A percentile compares a stretch with the other conserved stretches of the same genome.
phyloP scores from a whole-genome alignment of 371 early-diverging fungal species.

The Nematocida ironsii region DNA sequence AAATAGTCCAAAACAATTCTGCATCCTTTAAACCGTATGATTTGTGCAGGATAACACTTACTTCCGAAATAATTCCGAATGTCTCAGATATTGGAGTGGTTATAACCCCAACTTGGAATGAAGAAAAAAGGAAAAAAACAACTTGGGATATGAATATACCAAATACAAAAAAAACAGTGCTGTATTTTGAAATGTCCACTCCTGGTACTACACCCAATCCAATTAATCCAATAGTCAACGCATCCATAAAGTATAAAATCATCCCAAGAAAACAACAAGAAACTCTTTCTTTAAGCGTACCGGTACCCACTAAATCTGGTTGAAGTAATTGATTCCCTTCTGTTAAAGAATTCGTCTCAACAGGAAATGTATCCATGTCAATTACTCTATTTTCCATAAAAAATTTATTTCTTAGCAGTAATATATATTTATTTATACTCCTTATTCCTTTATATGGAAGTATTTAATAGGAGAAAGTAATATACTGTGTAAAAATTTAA shows the following conservation, averaged over 20 bases:
- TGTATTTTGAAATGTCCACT: constrained; percentile 21
- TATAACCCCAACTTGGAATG: constrained; percentile 40
- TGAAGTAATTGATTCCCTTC: not conserved
- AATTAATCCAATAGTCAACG: constrained; percentile 29
- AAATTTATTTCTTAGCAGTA: not conserved
- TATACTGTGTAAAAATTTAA: too few relatives aligned
- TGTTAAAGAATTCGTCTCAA: not conserved
- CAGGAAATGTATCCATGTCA: not conserved
- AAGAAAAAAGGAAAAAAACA: constrained; percentile 42
- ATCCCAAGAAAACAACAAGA: constrained; percentile 15
- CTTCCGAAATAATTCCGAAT: constrained; percentile 1
- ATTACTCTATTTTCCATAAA: not conserved
- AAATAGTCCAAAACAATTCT: constrained; percentile 17
- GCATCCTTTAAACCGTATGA: not conserved
- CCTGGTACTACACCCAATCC: constrained; percentile 1
- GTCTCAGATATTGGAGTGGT: constrained; percentile 49
- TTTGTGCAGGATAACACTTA: not conserved
- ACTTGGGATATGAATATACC: constrained; percentile 9
- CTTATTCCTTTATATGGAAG: too few relatives aligned
- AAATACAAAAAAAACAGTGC: constrained; percentile 35
- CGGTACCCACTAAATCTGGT: not conserved
- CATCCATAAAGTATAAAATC: constrained; percentile 45
- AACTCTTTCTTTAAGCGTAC: constrained; percentile 8
- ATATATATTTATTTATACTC: too few relatives aligned
- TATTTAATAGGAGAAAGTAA: too few relatives aligned